phyloP scores from a whole-genome alignment of 2,329 filamentous ascomycete species.

The Aspergillus versicolor region DNA sequence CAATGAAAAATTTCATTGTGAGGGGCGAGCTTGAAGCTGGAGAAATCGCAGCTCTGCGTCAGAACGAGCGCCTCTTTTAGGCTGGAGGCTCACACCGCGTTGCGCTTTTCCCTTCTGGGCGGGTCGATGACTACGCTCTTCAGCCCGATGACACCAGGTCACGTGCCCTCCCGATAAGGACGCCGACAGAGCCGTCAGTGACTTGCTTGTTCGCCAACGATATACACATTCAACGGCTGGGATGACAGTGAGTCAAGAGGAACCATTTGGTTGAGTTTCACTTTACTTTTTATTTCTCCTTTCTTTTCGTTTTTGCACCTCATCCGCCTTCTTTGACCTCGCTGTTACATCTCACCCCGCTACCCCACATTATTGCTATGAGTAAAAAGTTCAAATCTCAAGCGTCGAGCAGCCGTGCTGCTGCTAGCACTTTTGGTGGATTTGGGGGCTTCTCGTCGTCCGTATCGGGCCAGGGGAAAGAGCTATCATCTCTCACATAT shows the following conservation, averaged over 20 bases:
- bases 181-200: constrained; percentile 19
- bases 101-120: constrained; percentile 31
- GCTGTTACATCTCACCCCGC: constrained; percentile 21
- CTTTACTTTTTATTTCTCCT: neutral
- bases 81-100: constrained; percentile 15
- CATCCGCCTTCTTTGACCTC: constrained; percentile 1
- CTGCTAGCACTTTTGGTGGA: constrained; percentile 50
- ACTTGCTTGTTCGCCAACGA: neutral
- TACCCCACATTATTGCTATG: constrained; percentile 52
- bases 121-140: constrained; percentile 21
- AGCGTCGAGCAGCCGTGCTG: constrained; percentile 63
- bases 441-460: constrained; percentile 41
- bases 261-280: constrained; percentile 2
- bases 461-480: constrained; percentile 41
- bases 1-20: constrained; percentile 78
- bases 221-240: neutral
- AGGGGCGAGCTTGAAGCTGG: constrained; percentile 21
- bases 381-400: constrained; percentile 64
- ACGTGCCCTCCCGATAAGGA: constrained; percentile 35
- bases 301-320: neutral
- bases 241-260: constrained; percentile 6
- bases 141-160: constrained; percentile 24
- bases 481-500: constrained; percentile 73
- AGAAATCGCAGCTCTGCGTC: constrained; percentile 12
- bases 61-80: constrained; percentile 12